Base-by-base conservation (phyloP, 176 grass and related monocot species). In the Microstegium vimineum region DNA sequence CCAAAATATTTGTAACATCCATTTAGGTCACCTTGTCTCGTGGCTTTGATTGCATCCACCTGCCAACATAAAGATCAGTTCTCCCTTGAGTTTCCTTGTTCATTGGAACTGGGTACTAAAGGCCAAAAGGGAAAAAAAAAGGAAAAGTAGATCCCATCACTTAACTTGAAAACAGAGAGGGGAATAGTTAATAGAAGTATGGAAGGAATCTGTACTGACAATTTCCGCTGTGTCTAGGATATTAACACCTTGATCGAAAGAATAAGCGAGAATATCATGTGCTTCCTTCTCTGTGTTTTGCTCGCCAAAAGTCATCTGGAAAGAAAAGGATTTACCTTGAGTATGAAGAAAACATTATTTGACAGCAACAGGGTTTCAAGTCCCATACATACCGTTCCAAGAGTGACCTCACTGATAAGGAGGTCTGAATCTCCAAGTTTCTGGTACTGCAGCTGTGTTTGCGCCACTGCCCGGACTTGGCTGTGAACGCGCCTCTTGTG, bases 41-140 rank as follows among this genome's bases (percentile, higher is more conserved):
- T 76, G 86, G 77, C 71, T 89, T 97, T 1, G 90, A 92, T 77
- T 92, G 90, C 92, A 97, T 89, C 94, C 94, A 97, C 62, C 69
- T 92, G 82, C 92, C 87, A 70, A 94, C 78, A 86, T 97, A 97
- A 5, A 80, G 69, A 81, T 97, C 94, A 22, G 94, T 94, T 20
- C 88, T 89, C 66, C 94, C 94, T 81, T 97, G 92, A 89, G 94
- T 94, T 46, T 97, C 94, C 74, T 91, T 83, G 1, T 79, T 90
- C 20, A 30, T 9, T 69, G 88, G 92, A 32, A 97, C 78, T 47
- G 92, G 94, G 60, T 97, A 97, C 94, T 97, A 61, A 65, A 88
- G 25, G 10, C 10, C 52, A 33, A 33, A 75, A 49, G 69, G n/a
- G 20, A 56, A 47, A 66, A 64, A 64, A n/a, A n/a, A n/a, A n/a